Evolutionary conservation across 805 yeast species (phyloP), one percentile per base, ranked within the genome.

Genomic region (Kazachstania viticola): DNA sequence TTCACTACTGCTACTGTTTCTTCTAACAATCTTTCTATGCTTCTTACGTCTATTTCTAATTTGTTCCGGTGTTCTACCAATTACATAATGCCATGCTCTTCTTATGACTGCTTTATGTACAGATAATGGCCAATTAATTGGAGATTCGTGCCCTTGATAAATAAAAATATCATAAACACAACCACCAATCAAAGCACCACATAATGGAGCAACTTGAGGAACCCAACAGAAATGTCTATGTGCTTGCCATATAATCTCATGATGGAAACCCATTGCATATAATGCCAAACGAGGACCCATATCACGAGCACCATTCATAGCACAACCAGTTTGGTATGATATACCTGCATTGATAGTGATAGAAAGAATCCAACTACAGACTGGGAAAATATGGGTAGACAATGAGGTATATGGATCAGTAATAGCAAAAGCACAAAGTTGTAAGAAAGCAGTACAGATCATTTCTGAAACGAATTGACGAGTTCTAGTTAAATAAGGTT

Each of bases 261-360:
- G 44, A 22, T 65, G 62, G 39, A 66, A 67, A 15, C 75, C 75
- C 25, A 65, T 56, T 32, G 66, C 51, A 19, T 57, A 54, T 14
- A 70, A 50, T 24, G 71, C 71, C 24, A 69, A 42, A 42, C 75
- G 55, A 34, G 75, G 75, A 12, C 67, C 71, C 33, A 68, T 54
- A 50, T 69, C 75, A 51, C 75, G 64, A 19, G 73, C 73, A 35
- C 64, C 54, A 48, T 69, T 69, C 47, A 69, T 49, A 29, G 73
- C 74, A 41, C 64, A 65, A 14, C 73, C 72, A 17, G 74, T 69
- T 46, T 65, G 66, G 49, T 57, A 65, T 27, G 73, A 69, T 38
- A 62, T 54, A 14, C 67, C 49, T 14, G 67, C 56, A 45, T 70
- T 73, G 27, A 68, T 46, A 28, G 61, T 61, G 35, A 49, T 58